These are phyloP conservation scores for Talaromyces sp. DNA, from an alignment of 2,329 filamentous ascomycete genomes.

Conservation along the genomic window DNA sequence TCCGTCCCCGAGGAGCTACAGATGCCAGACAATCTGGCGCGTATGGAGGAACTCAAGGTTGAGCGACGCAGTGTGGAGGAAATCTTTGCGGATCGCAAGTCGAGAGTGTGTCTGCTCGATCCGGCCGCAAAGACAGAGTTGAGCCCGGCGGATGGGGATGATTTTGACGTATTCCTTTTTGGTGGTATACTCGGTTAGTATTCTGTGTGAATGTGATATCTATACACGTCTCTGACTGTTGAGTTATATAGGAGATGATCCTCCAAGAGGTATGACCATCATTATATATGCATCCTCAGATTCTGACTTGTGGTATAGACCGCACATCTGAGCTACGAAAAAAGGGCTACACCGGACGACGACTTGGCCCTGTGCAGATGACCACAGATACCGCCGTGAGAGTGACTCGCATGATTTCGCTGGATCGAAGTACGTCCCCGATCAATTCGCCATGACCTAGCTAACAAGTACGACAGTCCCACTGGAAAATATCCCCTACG, in stretches of 20 bases:
- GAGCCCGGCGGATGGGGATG: constrained; percentile 73
- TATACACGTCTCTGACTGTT: constrained; percentile 4
- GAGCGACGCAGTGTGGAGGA: constrained; percentile 78
- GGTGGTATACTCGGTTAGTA: constrained; percentile 83
- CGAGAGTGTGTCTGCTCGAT: constrained; percentile 82
- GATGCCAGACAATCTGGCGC: constrained; percentile 59
- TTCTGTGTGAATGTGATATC: constrained; percentile 11
- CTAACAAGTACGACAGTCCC: constrained; percentile 55
- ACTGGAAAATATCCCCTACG: constrained; percentile 73
- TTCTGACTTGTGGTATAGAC: constrained; percentile 52
- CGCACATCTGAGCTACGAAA: constrained; percentile 92
- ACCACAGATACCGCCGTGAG: constrained; percentile 96
- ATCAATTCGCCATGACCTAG: not conserved
- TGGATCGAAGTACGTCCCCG: constrained; percentile 67
- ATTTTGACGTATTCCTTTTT: constrained; percentile 90
- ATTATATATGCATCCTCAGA: constrained; percentile 15
- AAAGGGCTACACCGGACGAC: constrained; percentile 84
- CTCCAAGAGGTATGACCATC: constrained; percentile 69
- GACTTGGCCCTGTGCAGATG: constrained; percentile 92
- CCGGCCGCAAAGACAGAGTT: constrained; percentile 79
- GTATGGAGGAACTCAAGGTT: constrained; percentile 61
- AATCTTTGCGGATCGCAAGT: constrained; percentile 69
- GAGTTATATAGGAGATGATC: constrained; percentile 70
- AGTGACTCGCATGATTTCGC: constrained; percentile 84
- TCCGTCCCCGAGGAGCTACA: constrained; percentile 69